Evolutionary conservation across 2,329 filamentous ascomycete species (phyloP).

Genomic region (Dactylonectria macrodidyma): DNA sequence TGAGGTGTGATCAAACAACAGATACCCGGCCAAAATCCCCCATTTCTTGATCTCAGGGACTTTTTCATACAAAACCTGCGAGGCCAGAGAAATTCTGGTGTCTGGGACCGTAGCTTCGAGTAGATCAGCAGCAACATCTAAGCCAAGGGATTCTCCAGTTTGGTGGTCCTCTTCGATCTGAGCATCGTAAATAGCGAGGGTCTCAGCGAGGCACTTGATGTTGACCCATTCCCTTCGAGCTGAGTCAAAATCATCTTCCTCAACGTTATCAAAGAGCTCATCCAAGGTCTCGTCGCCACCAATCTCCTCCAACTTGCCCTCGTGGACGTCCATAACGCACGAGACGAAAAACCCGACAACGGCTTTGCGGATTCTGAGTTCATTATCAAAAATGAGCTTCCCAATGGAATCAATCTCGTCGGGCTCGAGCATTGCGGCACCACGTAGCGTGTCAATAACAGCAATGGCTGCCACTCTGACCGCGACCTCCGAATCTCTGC

Average conservation of each 20-base stretch:
- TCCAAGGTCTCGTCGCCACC: conserved; percentile 84
- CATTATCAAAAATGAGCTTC: conserved; percentile 89
- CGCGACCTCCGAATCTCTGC: conserved; percentile 83
- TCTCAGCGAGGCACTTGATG: conserved; percentile 90
- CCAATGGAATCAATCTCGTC: conserved; percentile 92
- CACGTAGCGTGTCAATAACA: conserved; percentile 85
- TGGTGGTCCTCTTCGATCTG: conserved; percentile 73
- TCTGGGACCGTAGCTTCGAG: conserved; percentile 78
- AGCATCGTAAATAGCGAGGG: conserved; percentile 84
- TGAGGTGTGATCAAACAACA: conserved; percentile 91
- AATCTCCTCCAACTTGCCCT: conserved; percentile 85
- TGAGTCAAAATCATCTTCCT: conserved; percentile 83
- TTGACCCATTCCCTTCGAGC: conserved; percentile 90
- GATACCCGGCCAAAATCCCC: conserved; percentile 90
- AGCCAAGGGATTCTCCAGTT: conserved; percentile 59
- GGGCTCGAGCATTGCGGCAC: conserved; percentile 89
- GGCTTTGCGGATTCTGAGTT: conserved; percentile 87
- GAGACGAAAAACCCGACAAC: conserved; percentile 93
- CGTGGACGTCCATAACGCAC: conserved; percentile 86
- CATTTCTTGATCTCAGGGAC: conserved; percentile 87
- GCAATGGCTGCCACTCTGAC: conserved; percentile 87
- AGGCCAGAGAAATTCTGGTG: conserved; percentile 87
- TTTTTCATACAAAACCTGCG: conserved; percentile 87
- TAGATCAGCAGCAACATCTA: conserved; percentile 67
- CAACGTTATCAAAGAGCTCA: conserved; percentile 77